phyloP scores from a whole-genome alignment of 164 flowering plant genomes.

The Sedum album region DNA sequence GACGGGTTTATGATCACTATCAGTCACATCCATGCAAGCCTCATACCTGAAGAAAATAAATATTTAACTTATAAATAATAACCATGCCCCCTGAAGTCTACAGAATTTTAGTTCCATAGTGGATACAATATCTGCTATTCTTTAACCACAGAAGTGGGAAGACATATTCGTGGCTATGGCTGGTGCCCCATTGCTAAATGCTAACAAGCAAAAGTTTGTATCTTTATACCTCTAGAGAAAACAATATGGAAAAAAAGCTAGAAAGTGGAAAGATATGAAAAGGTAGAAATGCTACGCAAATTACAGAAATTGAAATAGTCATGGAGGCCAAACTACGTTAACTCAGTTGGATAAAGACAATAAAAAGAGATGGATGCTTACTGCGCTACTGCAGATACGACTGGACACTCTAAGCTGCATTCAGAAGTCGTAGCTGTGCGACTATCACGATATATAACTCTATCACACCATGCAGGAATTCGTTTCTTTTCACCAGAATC shows the following conservation, averaged over 20 bases:
- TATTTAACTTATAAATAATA: not conserved
- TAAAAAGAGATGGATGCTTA: slow-evolving; percentile 25
- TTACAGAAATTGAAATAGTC: not conserved
- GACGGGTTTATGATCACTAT: slow-evolving; percentile 99
- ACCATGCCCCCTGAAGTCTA: not conserved
- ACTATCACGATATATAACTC: slow-evolving; percentile 83
- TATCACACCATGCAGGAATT: slow-evolving; percentile 99
- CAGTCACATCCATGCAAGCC: slow-evolving; percentile 97
- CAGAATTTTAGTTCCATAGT: not conserved
- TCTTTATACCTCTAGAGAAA: not conserved
- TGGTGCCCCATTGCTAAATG: not conserved
- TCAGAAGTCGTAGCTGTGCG: slow-evolving; percentile 40
- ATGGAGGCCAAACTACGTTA: not conserved
- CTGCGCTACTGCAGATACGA: slow-evolving; percentile 53
- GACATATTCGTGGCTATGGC: too few species aligned
- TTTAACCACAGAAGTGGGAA: not conserved
- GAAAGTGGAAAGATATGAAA: not conserved
- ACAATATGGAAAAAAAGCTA: too few species aligned
- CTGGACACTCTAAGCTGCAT: slow-evolving; percentile 80
- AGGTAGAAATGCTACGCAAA: not conserved
- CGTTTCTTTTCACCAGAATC: slow-evolving; percentile 99
- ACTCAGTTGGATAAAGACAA: not conserved
- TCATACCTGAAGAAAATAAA: slow-evolving; percentile 55
- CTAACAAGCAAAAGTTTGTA: not conserved
- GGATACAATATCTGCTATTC: not conserved